phyloP scores from a whole-genome alignment of 805 yeast species.

The Kuraishia piskuri region DNA sequence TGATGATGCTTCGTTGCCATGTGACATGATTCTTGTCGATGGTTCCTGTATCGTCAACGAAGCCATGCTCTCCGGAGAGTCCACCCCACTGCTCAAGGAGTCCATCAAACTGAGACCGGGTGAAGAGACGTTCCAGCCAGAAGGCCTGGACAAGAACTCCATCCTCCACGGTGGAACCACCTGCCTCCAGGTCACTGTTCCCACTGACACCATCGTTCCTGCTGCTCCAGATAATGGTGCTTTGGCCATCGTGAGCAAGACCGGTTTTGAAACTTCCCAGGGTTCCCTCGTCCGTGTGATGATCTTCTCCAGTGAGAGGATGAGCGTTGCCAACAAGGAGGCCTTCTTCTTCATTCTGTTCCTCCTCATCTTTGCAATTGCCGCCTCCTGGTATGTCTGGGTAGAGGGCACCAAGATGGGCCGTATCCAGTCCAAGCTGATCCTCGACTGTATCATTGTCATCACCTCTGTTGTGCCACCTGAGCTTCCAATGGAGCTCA shows the following conservation, averaged over 20 bases:
- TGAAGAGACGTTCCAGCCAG: slow-evolving; percentile 58
- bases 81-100: slow-evolving; percentile 93
- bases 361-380: slow-evolving; percentile 82
- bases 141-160: slow-evolving; percentile 84
- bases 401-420: slow-evolving; percentile 95
- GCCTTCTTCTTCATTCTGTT: slow-evolving; percentile 89
- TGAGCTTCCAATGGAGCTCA: slow-evolving; percentile 96
- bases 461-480: slow-evolving; percentile 98
- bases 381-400: slow-evolving; percentile 98
- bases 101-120: slow-evolving; percentile 78
- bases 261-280: slow-evolving; percentile 98
- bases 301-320: slow-evolving; percentile 95
- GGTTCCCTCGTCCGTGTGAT: slow-evolving; percentile 95
- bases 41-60: slow-evolving; percentile 96
- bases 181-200: slow-evolving; percentile 81
- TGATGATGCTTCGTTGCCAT: slow-evolving; percentile 89
- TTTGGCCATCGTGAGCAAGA: slow-evolving; percentile 78
- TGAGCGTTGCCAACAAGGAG: slow-evolving; percentile 92
- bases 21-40: slow-evolving; percentile 78
- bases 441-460: slow-evolving; percentile 91
- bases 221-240: slow-evolving; percentile 90
- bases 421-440: slow-evolving; percentile 86
- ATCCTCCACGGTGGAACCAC: slow-evolving; percentile 93
- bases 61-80: slow-evolving; percentile 98
- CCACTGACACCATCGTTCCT: slow-evolving; percentile 43